A percentile compares a stretch with the other conserved stretches of the same genome.
Conservation (phyloP, 176 grass and related monocot genomes). For the Aegilops bicornis region DNA sequence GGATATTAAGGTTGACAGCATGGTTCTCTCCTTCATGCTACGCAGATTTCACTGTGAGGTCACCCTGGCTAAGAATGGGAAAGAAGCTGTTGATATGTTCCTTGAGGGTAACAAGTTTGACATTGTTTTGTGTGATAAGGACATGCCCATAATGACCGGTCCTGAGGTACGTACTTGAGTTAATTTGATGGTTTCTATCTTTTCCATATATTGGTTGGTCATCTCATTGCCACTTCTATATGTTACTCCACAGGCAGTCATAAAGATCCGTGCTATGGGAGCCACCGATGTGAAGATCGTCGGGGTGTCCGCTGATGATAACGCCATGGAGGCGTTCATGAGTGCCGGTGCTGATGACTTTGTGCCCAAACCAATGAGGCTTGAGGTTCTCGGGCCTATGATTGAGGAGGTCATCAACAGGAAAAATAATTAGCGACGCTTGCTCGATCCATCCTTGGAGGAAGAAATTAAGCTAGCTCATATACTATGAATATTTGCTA, state of each 20-base stretch:
- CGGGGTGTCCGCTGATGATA: slow-evolving; percentile 19
- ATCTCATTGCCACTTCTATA: not conserved
- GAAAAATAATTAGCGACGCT: slow-evolving; percentile 2
- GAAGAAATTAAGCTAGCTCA: too few species aligned
- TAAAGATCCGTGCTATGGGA: slow-evolving; percentile 28
- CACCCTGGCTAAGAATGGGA: slow-evolving; percentile 13
- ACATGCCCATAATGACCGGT: slow-evolving; percentile 27
- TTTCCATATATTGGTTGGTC: not conserved
- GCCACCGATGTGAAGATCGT: slow-evolving; percentile 27
- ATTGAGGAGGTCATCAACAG: not conserved
- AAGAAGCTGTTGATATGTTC: slow-evolving; percentile 36
- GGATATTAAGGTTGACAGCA: not conserved
- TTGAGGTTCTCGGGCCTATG: not conserved
- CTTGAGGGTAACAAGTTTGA: slow-evolving; percentile 30
- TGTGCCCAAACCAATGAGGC: slow-evolving; percentile 13
- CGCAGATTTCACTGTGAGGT: not conserved
- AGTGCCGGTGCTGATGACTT: slow-evolving; percentile 25
- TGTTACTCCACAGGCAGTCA: not conserved
- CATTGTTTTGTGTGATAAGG: slow-evolving; percentile 30
- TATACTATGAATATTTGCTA: too few species aligned
- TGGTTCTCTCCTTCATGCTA: slow-evolving; percentile 8
- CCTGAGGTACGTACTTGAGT: slow-evolving; percentile 10
- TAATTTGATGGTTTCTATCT: not conserved
- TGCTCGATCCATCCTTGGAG: not conserved
- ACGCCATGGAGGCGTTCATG: not conserved